These are phyloP conservation scores for Trypanosoma platydactyli DNA, from an alignment of 208 protist genomes.

Conservation along the genomic window DNA sequence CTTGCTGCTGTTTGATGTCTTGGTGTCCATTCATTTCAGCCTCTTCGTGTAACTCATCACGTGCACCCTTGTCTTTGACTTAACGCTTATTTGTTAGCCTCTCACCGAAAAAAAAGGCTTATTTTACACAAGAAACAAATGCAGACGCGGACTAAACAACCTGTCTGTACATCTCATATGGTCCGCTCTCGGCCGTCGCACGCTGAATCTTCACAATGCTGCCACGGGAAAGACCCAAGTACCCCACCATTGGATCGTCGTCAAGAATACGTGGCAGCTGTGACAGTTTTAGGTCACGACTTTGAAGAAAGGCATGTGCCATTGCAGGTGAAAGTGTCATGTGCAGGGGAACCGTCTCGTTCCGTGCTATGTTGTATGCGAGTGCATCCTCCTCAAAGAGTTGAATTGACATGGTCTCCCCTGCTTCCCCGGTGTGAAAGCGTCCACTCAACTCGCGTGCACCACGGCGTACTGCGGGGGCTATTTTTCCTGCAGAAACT, in stretches of 20 bases:
- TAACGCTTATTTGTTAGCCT: neutral
- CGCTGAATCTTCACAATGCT: conserved; percentile 96
- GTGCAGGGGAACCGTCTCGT: conserved; percentile 96
- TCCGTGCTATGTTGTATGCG: conserved; percentile 94
- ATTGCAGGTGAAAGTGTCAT: conserved; percentile 66
- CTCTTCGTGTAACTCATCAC: conserved; percentile 1
- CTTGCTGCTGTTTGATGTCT: no score
- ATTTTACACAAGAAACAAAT: neutral
- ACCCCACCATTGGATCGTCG: conserved; percentile 95
- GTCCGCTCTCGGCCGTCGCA: conserved; percentile 92
- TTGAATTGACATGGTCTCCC: conserved; percentile 82
- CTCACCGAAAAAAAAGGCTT: conserved; percentile 5
- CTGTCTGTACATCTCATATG: conserved; percentile 98
- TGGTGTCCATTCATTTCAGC: conserved; percentile 1
- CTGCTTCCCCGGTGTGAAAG: conserved; percentile 41
- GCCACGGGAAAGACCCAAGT: conserved; percentile 91
- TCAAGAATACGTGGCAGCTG: conserved; percentile 96
- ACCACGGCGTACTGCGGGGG: conserved; percentile 46
- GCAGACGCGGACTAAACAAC: conserved; percentile 72
- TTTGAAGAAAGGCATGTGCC: conserved; percentile 75
- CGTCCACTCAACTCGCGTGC: conserved; percentile 65
- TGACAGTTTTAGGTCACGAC: conserved; percentile 87
- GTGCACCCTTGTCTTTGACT: neutral
- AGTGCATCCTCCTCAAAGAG: conserved; percentile 94
- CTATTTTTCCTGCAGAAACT: conserved; percentile 50